Conservation (phyloP, 176 grass and related monocot genomes). For the Rhynchospora breviuscula region DNA sequence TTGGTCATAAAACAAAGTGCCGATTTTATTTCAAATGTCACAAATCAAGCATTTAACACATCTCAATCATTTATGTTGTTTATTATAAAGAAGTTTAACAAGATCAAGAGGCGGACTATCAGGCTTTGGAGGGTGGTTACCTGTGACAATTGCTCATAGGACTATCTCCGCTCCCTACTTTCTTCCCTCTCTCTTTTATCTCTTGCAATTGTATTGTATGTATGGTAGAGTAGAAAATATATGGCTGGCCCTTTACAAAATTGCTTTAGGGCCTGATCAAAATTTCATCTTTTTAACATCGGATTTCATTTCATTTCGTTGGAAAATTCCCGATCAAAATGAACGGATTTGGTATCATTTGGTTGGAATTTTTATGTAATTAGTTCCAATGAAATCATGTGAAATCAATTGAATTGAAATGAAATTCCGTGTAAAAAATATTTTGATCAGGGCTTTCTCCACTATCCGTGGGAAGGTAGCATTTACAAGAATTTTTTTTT, state of each 20-base stretch:
- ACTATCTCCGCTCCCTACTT: not conserved
- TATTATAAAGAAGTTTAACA: constrained; percentile 29
- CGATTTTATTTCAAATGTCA: not conserved
- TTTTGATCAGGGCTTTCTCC: too few species aligned
- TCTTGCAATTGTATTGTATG: not conserved
- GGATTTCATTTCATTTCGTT: too few species aligned
- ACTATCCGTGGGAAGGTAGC: too few species aligned
- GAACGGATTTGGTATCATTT: too few species aligned
- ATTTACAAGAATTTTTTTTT: too few species aligned
- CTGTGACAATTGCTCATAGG: constrained; percentile 28
- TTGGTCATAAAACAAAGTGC: not conserved
- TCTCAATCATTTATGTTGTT: constrained; percentile 27
- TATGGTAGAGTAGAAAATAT: not conserved
- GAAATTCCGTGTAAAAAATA: too few species aligned
- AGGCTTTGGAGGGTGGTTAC: constrained; percentile 37
- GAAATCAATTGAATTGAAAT: too few species aligned
- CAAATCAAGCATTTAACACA: constrained; percentile 1
- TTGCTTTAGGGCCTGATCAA: too few species aligned
- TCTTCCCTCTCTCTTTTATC: not conserved
- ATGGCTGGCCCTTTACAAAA: not conserved
- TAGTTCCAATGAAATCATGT: too few species aligned
- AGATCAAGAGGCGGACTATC: constrained; percentile 36
- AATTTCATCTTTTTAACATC: too few species aligned
- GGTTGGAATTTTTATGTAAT: too few species aligned
- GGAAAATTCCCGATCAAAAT: too few species aligned